A percentile compares a stretch with the other conserved stretches of the same genome.
Evolutionary conservation across 805 yeast species (phyloP).

Genomic region (Candida gorgasii): DNA sequence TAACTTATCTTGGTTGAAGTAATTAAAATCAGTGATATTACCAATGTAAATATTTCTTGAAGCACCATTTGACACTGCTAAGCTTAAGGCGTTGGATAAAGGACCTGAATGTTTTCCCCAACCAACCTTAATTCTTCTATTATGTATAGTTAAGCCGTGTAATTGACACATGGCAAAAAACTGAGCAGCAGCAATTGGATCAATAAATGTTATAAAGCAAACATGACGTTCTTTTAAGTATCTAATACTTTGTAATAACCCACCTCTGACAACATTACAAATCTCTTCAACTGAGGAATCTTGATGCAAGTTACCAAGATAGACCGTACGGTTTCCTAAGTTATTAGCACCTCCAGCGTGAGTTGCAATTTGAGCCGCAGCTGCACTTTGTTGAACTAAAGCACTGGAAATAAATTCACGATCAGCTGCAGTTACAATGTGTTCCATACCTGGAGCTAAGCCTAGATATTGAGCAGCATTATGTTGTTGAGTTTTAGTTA

Average conservation of each 20-base stretch:
- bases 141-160: slow-evolving; percentile 85
- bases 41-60: slow-evolving; percentile 92
- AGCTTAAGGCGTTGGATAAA: slow-evolving; percentile 77
- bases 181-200: slow-evolving; percentile 97
- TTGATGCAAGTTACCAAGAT: slow-evolving; percentile 85
- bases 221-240: slow-evolving; percentile 83
- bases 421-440: slow-evolving; percentile 69
- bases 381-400: slow-evolving; percentile 89
- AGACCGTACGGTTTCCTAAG: slow-evolving; percentile 90
- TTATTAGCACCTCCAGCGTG: slow-evolving; percentile 92
- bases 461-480: slow-evolving; percentile 96
- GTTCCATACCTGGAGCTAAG: slow-evolving; percentile 85
- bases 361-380: slow-evolving; percentile 96
- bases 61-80: slow-evolving; percentile 93
- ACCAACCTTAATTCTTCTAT: slow-evolving; percentile 85
- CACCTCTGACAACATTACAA: slow-evolving; percentile 95
- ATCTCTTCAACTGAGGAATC: slow-evolving; percentile 89
- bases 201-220: slow-evolving; percentile 92
- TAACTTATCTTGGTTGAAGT: slow-evolving; percentile 58
- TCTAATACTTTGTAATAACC: slow-evolving; percentile 81
- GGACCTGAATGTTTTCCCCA: slow-evolving; percentile 99
- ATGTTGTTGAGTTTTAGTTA: slow-evolving; percentile 93
- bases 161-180: slow-evolving; percentile 92
- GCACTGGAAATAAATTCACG: slow-evolving; percentile 67
- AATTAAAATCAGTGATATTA: slow-evolving; percentile 50